phyloP scores from a whole-genome alignment of 495 filamentous ascomycete species.

The Lepraria neglecta region DNA sequence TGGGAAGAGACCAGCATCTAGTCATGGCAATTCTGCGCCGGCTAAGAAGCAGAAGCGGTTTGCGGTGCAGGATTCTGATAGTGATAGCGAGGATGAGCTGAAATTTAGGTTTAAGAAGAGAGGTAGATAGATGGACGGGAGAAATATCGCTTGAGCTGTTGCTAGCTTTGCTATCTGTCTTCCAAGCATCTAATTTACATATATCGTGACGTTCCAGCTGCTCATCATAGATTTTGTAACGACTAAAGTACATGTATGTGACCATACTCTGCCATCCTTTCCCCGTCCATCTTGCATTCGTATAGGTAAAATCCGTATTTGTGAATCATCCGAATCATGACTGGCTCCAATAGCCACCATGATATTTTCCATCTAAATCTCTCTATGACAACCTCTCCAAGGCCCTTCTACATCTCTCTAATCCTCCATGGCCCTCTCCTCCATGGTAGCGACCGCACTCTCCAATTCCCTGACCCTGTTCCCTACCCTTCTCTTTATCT shows the following conservation, averaged over 20 bases:
- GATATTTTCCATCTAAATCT: not conserved
- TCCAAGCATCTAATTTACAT: not conserved
- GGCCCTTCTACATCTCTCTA: not conserved
- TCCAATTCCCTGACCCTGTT: conserved; percentile 50
- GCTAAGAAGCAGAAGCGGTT: conserved; percentile 41
- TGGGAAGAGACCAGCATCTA: conserved; percentile 25
- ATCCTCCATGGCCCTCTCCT: conserved; percentile 39
- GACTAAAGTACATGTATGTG: no score
- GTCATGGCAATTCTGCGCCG: conserved; percentile 34
- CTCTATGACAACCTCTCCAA: not conserved
- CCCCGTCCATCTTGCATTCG: no score
- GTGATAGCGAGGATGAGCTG: conserved; percentile 49
- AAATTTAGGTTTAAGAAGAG: conserved; percentile 41
- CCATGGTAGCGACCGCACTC: conserved; percentile 43
- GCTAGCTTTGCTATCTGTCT: not conserved
- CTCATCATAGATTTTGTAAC: no score
- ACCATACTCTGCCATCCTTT: no score
- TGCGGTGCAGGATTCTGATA: conserved; percentile 31
- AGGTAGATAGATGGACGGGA: conserved; percentile 22
- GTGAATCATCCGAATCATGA: no score
- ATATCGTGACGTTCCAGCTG: no score
- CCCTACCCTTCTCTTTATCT: conserved; percentile 46
- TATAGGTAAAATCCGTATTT: no score
- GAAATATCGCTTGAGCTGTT: not conserved
- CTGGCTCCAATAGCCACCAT: no score